Conservation (phyloP, 345 rosid genomes). For the Brassica incana region DNA sequence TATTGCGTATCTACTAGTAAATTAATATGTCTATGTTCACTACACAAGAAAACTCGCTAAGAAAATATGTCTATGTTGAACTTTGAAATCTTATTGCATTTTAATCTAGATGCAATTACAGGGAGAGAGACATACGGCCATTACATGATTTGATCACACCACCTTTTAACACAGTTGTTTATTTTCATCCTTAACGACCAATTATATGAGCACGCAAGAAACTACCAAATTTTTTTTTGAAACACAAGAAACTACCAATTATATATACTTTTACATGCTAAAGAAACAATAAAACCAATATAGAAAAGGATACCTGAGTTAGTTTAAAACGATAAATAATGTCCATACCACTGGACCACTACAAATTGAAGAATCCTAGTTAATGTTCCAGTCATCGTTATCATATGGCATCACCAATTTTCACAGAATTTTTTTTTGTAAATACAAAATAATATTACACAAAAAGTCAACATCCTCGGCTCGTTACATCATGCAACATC, state of each 20-base stretch:
- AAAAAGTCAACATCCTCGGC: slow-evolving; percentile 35
- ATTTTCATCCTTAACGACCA: neutral
- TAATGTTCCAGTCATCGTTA: neutral
- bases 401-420: slow-evolving; percentile 16
- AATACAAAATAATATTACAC: too few relatives aligned
- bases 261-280: neutral
- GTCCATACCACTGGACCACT: slow-evolving; percentile 13
- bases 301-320: neutral
- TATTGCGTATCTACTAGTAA: neutral
- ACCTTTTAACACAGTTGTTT: neutral
- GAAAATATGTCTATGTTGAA: too few relatives aligned
- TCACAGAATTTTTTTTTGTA: neutral
- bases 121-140: neutral
- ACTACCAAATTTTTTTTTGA: too few relatives aligned
- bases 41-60: neutral
- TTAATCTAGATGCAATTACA: neutral
- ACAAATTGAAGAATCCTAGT: neutral
- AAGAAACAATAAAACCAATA: neutral
- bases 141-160: neutral
- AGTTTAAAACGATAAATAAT: neutral
- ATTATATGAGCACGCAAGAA: neutral
- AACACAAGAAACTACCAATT: too few relatives aligned
- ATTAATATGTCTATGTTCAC: neutral
- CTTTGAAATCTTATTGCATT: neutral
- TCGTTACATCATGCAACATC: neutral